Conservation (phyloP, 768 basidiomycete genomes). For the Agaricus subrufescens region DNA sequence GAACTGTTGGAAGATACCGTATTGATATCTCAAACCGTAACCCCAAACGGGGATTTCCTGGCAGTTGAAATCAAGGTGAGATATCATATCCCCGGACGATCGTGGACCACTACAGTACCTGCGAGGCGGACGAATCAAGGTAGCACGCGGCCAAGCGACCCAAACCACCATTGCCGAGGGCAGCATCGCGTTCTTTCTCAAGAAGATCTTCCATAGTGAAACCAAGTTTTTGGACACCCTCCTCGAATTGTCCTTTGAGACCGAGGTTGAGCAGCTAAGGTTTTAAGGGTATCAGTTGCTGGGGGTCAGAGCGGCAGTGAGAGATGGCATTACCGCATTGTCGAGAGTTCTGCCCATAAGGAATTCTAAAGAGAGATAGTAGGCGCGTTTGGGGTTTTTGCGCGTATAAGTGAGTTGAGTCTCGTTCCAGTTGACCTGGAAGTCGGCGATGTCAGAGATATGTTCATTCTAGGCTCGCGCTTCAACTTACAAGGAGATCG, state of each 20-base stretch:
- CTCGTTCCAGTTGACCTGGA: conserved; percentile 78
- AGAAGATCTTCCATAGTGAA: conserved; percentile 88
- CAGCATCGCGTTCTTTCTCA: conserved; percentile 89
- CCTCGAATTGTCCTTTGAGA: conserved; percentile 68
- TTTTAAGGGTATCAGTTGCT: conserved; percentile 1
- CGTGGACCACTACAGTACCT: conserved; percentile 58
- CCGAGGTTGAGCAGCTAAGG: conserved; percentile 80
- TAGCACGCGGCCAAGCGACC: conserved; percentile 98
- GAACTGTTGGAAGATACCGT: conserved; percentile 94
- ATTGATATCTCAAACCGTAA: conserved; percentile 89
- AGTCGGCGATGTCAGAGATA: conserved; percentile 2
- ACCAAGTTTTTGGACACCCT: conserved; percentile 72
- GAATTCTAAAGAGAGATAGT: conserved; percentile 96
- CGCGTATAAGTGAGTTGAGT: conserved; percentile 75
- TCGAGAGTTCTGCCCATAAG: conserved; percentile 80
- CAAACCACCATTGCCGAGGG: conserved; percentile 91
- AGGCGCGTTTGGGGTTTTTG: conserved; percentile 84
- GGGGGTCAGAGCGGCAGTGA: conserved; percentile 13
- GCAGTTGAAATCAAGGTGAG: conserved; percentile 12
- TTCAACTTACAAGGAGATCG: conserved; percentile 63
- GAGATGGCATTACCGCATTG: conserved; percentile 44
- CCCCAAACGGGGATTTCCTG: conserved; percentile 91
- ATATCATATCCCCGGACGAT: conserved; percentile 26
- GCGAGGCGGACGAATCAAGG: conserved; percentile 86
- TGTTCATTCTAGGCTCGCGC: conserved; percentile 1